Conservation (phyloP, 2,329 filamentous ascomycete genomes). For the Didymella sp. region DNA sequence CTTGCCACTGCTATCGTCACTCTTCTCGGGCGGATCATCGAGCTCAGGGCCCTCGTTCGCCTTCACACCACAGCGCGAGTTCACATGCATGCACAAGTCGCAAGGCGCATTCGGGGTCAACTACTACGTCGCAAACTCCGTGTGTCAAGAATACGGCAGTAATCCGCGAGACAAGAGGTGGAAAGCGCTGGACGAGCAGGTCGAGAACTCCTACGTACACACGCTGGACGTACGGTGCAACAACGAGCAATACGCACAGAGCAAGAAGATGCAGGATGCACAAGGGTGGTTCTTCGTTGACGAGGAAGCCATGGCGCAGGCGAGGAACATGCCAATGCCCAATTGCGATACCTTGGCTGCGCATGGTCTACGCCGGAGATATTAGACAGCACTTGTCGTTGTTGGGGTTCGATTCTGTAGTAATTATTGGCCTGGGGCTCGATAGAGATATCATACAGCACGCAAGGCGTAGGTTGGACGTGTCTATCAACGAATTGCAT, state of each 20-base stretch:
- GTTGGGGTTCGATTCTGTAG: constrained; percentile 6
- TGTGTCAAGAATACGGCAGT: constrained; percentile 71
- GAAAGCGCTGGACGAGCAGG: constrained; percentile 74
- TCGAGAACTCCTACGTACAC: constrained; percentile 75
- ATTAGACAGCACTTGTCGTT: constrained; percentile 1
- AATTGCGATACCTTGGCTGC: constrained; percentile 64
- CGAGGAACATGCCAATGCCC: constrained; percentile 66
- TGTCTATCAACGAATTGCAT: constrained; percentile 7
- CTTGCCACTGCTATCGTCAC: constrained; percentile 78
- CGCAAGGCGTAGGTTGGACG: constrained; percentile 8
- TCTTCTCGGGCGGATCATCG: constrained; percentile 66
- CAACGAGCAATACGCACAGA: constrained; percentile 69
- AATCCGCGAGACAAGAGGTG: constrained; percentile 64
- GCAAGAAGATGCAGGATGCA: constrained; percentile 75
- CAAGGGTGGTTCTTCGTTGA: constrained; percentile 89
- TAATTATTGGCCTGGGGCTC: constrained; percentile 14
- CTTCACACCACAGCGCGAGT: constrained; percentile 75
- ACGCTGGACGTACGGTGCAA: constrained; percentile 76
- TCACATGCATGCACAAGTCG: constrained; percentile 76
- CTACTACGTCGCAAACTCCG: constrained; percentile 84
- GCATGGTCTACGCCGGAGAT: constrained; percentile 43
- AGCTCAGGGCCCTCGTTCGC: constrained; percentile 72
- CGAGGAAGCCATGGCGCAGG: constrained; percentile 76
- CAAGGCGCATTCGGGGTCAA: constrained; percentile 70
- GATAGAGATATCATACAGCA: constrained; percentile 14